These are phyloP conservation scores for Ophiocordyceps camponoti-saundersi DNA, from an alignment of 2,329 filamentous ascomycete genomes.

Conservation along the genomic window DNA sequence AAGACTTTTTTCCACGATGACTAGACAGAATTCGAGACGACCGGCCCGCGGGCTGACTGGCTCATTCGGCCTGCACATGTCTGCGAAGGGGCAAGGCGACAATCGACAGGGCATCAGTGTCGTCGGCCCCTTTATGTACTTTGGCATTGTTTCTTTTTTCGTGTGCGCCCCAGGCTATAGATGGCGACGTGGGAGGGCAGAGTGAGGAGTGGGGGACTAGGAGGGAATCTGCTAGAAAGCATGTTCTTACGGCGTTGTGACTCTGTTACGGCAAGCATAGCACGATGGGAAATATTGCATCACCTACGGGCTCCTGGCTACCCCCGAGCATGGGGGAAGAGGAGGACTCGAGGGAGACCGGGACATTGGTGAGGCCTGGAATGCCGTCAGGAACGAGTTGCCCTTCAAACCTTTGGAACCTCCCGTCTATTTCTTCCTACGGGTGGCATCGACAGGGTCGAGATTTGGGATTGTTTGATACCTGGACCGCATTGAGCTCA, in stretches of 20 bases:
- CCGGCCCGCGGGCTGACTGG: neutral
- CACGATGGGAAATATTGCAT: conserved; percentile 10
- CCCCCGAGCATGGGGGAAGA: neutral
- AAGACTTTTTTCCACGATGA: conserved; percentile 35
- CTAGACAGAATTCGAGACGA: conserved; percentile 6
- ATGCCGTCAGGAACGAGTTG: neutral
- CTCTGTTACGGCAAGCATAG: conserved; percentile 9
- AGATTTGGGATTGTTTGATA: conserved; percentile 2
- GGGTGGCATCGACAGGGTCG: neutral
- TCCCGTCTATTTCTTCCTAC: neutral
- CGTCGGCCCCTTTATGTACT: conserved; percentile 1
- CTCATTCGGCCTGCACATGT: no score
- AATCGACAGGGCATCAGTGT: neutral
- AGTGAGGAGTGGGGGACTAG: neutral
- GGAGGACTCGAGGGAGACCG: conserved; percentile 3
- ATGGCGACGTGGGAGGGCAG: conserved; percentile 3
- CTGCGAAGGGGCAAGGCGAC: neutral
- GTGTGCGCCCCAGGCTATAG: conserved; percentile 15
- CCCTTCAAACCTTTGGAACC: neutral
- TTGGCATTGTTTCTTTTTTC: conserved; percentile 12
- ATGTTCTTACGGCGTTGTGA: conserved; percentile 18
- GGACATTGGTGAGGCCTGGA: neutral
- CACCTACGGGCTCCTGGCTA: conserved; percentile 5
- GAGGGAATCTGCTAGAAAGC: conserved; percentile 13
- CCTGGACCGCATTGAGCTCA: neutral